phyloP scores from a whole-genome alignment of 2,329 filamentous ascomycete species.

The Fonsecaea erecta region DNA sequence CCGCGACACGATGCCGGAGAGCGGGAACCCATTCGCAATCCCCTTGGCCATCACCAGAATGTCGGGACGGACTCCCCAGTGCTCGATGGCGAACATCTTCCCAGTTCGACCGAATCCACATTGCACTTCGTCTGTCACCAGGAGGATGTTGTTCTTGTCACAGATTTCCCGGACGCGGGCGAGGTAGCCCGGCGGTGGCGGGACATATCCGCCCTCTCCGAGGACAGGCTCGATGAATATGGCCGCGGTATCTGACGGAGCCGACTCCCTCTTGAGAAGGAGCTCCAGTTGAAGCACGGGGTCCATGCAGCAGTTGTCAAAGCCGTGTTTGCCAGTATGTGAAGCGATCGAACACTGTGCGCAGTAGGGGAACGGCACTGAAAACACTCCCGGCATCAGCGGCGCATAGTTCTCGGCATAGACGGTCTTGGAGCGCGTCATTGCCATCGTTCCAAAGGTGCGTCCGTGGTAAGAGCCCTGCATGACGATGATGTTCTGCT shows the following conservation, averaged over 20 bases:
- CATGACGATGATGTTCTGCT: constrained; percentile 47
- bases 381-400: constrained; percentile 47
- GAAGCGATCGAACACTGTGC: constrained; percentile 44
- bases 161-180: constrained; percentile 48
- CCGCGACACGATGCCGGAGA: constrained; percentile 40
- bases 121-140: constrained; percentile 52
- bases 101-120: constrained; percentile 52
- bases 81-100: constrained; percentile 51
- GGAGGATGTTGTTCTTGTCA: constrained; percentile 50
- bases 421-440: constrained; percentile 45
- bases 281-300: constrained; percentile 44
- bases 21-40: constrained; percentile 40
- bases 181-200: constrained; percentile 42
- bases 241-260: constrained; percentile 45
- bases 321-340: constrained; percentile 41
- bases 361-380: constrained; percentile 47
- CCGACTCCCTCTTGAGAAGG: constrained; percentile 44
- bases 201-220: constrained; percentile 46
- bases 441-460: constrained; percentile 45
- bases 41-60: constrained; percentile 49
- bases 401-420: constrained; percentile 45
- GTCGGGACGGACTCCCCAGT: constrained; percentile 50
- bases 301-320: constrained; percentile 48
- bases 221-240: constrained; percentile 45
- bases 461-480: constrained; percentile 46